Conservation (phyloP, 2,329 filamentous ascomycete genomes). For the Orbilia ellipsospora region DNA sequence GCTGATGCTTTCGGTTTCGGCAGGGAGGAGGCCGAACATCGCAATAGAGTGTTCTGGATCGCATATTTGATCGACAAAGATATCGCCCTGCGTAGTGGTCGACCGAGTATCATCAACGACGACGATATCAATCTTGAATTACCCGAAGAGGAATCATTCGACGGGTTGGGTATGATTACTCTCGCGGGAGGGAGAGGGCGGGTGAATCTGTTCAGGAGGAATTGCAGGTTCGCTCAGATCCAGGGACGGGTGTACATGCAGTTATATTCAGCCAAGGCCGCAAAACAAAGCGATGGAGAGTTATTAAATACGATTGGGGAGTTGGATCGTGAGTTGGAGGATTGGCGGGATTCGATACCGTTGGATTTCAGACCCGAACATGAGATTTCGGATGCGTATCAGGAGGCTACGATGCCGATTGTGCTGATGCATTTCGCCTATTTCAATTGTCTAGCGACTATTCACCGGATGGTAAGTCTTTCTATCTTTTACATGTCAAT, state of each 20-base stretch:
- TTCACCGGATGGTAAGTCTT: slow-evolving; percentile 80
- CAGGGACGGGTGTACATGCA: slow-evolving; percentile 94
- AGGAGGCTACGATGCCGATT: slow-evolving; percentile 77
- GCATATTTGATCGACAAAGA: slow-evolving; percentile 79
- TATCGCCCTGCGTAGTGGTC: slow-evolving; percentile 77
- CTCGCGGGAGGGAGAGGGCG: slow-evolving; percentile 88
- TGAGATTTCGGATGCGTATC: slow-evolving; percentile 81
- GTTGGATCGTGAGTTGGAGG: slow-evolving; percentile 86
- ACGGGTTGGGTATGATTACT: slow-evolving; percentile 95
- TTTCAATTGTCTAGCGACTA: slow-evolving; percentile 97
- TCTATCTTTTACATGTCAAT: slow-evolving; percentile 5
- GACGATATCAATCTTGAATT: slow-evolving; percentile 96
- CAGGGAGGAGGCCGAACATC: slow-evolving; percentile 91
- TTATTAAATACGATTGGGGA: slow-evolving; percentile 95
- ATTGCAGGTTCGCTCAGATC: slow-evolving; percentile 91
- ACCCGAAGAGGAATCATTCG: slow-evolving; percentile 86
- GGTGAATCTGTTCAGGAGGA: slow-evolving; percentile 91
- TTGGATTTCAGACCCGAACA: slow-evolving; percentile 97
- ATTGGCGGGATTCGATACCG: slow-evolving; percentile 96
- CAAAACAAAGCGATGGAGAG: slow-evolving; percentile 91
- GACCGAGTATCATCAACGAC: slow-evolving; percentile 78
- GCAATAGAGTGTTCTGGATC: slow-evolving; percentile 81
- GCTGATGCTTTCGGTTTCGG: slow-evolving; percentile 94
- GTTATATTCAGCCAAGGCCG: slow-evolving; percentile 90
- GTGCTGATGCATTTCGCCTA: slow-evolving; percentile 96